These are phyloP conservation scores for Tephrocybe rancida DNA, from an alignment of 768 basidiomycete species.

Conservation along the genomic window DNA sequence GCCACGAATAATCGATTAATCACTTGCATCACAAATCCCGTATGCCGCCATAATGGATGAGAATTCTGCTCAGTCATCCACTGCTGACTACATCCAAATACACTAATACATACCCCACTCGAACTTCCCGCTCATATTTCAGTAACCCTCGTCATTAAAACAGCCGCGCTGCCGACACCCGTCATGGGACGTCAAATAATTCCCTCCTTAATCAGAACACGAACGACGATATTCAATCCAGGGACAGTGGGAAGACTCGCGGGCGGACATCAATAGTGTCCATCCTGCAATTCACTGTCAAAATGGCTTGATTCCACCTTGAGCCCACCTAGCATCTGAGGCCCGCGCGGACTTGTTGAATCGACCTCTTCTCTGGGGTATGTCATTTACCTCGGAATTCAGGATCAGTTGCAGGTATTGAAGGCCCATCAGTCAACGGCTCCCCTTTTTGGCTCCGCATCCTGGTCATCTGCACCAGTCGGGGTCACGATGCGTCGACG, in stretches of 20 bases:
- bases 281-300: conserved; percentile 2
- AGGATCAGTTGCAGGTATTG: conserved; percentile 5
- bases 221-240: conserved; percentile 10
- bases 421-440: background rate
- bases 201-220: conserved; percentile 2
- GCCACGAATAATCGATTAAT: background rate
- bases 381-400: conserved; percentile 13
- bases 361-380: background rate
- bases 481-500: too few species aligned
- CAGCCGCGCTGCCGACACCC: background rate
- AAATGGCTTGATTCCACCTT: conserved; percentile 5
- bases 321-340: background rate
- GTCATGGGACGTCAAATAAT: conserved; percentile 7
- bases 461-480: background rate
- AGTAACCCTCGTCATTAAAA: background rate
- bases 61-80: conserved; percentile 11
- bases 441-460: background rate
- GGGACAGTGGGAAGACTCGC: conserved; percentile 5
- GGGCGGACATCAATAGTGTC: too few species aligned
- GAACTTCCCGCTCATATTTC: background rate
- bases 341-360: conserved; percentile 7
- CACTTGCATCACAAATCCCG: conserved; percentile 5
- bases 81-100: conserved; percentile 2
- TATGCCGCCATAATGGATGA: background rate
- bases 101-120: background rate